These are phyloP conservation scores for Coniochaeta ligniaria DNA, from an alignment of 2,329 filamentous ascomycete species.

Conservation along the genomic window DNA sequence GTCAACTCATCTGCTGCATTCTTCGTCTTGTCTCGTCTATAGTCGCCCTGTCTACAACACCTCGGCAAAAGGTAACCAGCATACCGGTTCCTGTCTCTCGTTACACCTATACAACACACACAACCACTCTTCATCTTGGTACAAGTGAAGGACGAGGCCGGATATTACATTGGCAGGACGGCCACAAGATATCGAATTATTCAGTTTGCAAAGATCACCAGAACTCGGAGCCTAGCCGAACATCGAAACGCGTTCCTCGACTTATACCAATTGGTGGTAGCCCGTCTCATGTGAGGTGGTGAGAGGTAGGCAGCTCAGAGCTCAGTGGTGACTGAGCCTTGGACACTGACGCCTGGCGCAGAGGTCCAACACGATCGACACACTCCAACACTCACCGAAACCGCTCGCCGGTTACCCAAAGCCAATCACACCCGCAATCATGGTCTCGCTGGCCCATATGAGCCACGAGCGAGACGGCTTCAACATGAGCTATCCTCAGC, in stretches of 20 bases:
- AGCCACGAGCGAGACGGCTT: constrained; percentile 28
- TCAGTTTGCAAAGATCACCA: neutral
- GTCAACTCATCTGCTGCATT: neutral
- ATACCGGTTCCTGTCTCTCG: constrained; percentile 1
- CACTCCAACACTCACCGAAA: neutral
- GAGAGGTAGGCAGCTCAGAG: neutral
- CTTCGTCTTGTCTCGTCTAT: neutral
- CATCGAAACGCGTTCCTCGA: neutral
- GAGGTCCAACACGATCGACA: neutral
- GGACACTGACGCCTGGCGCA: neutral
- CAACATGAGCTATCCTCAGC: constrained; percentile 36
- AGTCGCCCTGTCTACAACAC: neutral
- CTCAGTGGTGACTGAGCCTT: neutral
- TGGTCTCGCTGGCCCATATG: constrained; percentile 16
- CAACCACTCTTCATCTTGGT: neutral
- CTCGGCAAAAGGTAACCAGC: neutral
- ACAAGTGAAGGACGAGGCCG: neutral
- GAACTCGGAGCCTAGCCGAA: neutral
- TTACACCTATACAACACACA: neutral
- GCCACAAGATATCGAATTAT: neutral
- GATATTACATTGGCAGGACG: neutral
- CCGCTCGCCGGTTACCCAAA: neutral
- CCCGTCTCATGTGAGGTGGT: neutral
- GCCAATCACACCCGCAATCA: constrained; percentile 2
- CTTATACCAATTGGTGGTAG: neutral